phyloP scores from a whole-genome alignment of 768 basidiomycete species.

The Pulveroboletus sp. region DNA sequence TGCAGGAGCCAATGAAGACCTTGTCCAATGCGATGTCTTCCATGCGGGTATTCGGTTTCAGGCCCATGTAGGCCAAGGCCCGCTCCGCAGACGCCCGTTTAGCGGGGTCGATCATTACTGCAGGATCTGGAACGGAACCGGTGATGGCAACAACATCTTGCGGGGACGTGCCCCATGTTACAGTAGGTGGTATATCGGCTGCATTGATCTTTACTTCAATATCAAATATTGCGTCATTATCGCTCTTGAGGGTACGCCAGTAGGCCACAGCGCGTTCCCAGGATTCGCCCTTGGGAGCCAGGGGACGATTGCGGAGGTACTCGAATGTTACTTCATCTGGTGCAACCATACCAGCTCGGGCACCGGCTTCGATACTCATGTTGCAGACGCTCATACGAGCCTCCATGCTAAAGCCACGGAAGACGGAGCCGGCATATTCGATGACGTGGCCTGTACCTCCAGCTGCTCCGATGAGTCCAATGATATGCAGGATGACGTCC shows the following conservation, averaged over 20 bases:
- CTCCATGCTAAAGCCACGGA: constrained; percentile 83
- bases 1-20: constrained; percentile 92
- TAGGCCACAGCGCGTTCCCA: constrained; percentile 86
- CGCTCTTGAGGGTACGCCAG: constrained; percentile 75
- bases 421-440: constrained; percentile 87
- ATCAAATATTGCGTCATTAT: constrained; percentile 82
- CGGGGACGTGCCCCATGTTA: constrained; percentile 92
- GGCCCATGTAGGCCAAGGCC: constrained; percentile 83
- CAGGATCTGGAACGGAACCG: constrained; percentile 74
- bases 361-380: constrained; percentile 94
- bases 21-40: constrained; percentile 80
- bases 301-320: constrained; percentile 76
- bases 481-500: constrained; percentile 87
- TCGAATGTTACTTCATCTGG: constrained; percentile 84
- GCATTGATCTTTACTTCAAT: constrained; percentile 75
- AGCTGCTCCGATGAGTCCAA: constrained; percentile 88
- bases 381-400: constrained; percentile 89
- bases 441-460: constrained; percentile 90
- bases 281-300: constrained; percentile 76
- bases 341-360: constrained; percentile 89
- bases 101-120: constrained; percentile 54
- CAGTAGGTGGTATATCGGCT: constrained; percentile 82
- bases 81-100: constrained; percentile 69
- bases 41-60: constrained; percentile 72
- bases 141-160: constrained; percentile 85